Evolutionary conservation across 1,139 yeast genomes (phyloP), one percentile per base, ranked within the genome.

Genomic region (Kodamaea derodonti): DNA sequence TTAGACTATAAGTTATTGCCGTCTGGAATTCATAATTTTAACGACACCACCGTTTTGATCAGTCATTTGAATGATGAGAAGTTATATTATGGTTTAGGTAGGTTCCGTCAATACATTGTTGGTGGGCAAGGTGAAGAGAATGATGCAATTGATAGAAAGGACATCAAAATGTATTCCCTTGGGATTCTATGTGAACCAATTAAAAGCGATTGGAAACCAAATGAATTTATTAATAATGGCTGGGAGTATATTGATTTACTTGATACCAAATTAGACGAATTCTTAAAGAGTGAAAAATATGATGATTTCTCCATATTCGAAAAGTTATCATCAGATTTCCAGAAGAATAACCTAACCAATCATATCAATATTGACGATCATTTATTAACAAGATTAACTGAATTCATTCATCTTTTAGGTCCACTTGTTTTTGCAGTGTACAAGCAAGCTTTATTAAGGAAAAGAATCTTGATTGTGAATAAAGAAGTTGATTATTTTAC

Each of bases 1-100:
- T 49, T 86, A 14, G 96, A 88, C 54, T 86, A 74, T 58, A 81
- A 83, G 46, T 70, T 80, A 10, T 61, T 88, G 35, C 96, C 96
- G 1, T 82, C 94, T 0, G 95, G 96, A 1, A 68, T 86, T n/a
- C 96, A 87, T 52, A 75, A 79, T 27, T 67, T 65, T 17, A 54
- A 57, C 10, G 55, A 65, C 27, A 90, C 85, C 45, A 55, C 65
- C 8, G 56, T 66, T 5, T 45, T 63, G 24, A 45, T 68, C 31
- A 54, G 65, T 31, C 75, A 69, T 34, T 42, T 42, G 10, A 28
- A 35, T 24, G 43, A 57, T 3, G 50, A 46, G 14, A 57, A 56
- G 35, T 50, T 55, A 4, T 63, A 62, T 47, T 65, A 65, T 42
- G 75, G 75, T 2, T 36, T 63, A 14, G 54, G 66, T 14, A 54